Percentiles rank a stretch among this genome's conserved stretches.
phyloP scores from a whole-genome alignment of 169 alveolate genomes.

The Plasmodium knowlesi region DNA sequence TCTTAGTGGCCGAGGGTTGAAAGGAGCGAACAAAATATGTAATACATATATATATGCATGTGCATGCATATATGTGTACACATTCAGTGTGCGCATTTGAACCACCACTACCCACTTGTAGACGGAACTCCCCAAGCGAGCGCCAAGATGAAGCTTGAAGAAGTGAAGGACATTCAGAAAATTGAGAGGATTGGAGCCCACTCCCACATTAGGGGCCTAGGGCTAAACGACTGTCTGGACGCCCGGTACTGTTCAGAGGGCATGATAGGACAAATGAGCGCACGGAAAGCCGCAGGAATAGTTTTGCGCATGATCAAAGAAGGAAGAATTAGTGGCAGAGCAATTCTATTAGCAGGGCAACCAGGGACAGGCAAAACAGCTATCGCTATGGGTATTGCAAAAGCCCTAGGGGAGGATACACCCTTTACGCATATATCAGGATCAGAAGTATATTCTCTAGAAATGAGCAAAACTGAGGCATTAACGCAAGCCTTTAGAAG shows the following conservation, averaged over 20 bases:
- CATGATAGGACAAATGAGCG: conserved; percentile 95
- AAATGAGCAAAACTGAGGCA: conserved; percentile 98
- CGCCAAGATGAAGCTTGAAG: conserved; percentile 81
- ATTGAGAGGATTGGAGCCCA: conserved; percentile 98
- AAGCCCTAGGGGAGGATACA: conserved; percentile 95
- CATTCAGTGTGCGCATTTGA: not conserved
- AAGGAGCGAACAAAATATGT: not conserved
- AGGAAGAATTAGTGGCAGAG: conserved; percentile 98
- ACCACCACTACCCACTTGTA: not conserved
- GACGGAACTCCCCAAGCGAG: not conserved
- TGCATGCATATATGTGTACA: too few relatives aligned
- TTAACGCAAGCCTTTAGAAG: conserved; percentile 96
- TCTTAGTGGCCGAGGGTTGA: not conserved
- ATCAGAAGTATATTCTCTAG: conserved; percentile 98
- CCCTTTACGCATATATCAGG: conserved; percentile 99
- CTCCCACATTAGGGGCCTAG: conserved; percentile 98
- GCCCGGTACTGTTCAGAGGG: conserved; percentile 96
- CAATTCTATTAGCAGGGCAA: conserved; percentile 98
- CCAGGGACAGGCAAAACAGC: conserved; percentile 99
- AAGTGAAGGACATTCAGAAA: conserved; percentile 91
- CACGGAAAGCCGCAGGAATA: conserved; percentile 97
- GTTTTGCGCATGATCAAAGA: conserved; percentile 96
- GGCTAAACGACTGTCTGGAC: conserved; percentile 96
- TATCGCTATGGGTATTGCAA: conserved; percentile 99
- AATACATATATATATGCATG: not conserved